Percentiles rank a stretch among this genome's conserved stretches.
Conservation (phyloP, 768 basidiomycete genomes). For the Russula vinacea region DNA sequence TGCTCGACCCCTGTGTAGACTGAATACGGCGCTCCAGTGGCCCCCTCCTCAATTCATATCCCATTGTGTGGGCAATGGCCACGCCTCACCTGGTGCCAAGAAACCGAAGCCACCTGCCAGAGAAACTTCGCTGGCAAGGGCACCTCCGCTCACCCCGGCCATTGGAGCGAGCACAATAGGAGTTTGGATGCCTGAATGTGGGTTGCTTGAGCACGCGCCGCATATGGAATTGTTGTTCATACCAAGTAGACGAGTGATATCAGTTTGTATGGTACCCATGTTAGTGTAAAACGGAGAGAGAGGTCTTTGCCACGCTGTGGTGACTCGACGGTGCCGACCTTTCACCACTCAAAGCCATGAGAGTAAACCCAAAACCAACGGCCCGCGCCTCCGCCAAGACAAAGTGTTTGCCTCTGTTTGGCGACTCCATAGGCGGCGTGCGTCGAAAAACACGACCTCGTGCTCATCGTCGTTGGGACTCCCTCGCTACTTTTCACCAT, state of each 20-base stretch:
- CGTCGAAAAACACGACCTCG: slow-evolving; percentile 21
- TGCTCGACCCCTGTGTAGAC: slow-evolving; percentile 48
- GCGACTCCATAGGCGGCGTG: not conserved
- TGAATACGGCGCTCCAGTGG: slow-evolving; percentile 29
- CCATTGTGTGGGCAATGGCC: not conserved
- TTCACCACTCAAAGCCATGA: too few species aligned
- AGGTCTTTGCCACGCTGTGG: not conserved
- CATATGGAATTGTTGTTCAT: slow-evolving; percentile 24
- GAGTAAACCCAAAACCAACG: not conserved
- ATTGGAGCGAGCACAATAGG: slow-evolving; percentile 69
- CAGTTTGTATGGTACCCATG: slow-evolving; percentile 39
- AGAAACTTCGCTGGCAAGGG: slow-evolving; percentile 49
- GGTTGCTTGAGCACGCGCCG: not conserved
- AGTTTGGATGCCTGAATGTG: slow-evolving; percentile 46
- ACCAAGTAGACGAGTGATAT: slow-evolving; percentile 53
- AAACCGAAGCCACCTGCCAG: slow-evolving; percentile 77
- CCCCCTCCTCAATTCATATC: not conserved
- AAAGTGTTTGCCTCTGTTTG: slow-evolving; percentile 17
- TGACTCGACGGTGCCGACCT: too few species aligned
- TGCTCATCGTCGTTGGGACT: slow-evolving; percentile 31
- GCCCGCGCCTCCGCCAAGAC: not conserved
- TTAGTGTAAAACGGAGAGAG: not conserved
- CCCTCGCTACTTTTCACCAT: slow-evolving; percentile 25
- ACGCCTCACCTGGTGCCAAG: slow-evolving; percentile 52
- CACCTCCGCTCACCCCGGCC: slow-evolving; percentile 66